Evolutionary conservation across 2,329 filamentous ascomycete genomes (phyloP), one percentile per base, ranked within the genome.

Genomic region (Microcyclospora pomicola): DNA sequence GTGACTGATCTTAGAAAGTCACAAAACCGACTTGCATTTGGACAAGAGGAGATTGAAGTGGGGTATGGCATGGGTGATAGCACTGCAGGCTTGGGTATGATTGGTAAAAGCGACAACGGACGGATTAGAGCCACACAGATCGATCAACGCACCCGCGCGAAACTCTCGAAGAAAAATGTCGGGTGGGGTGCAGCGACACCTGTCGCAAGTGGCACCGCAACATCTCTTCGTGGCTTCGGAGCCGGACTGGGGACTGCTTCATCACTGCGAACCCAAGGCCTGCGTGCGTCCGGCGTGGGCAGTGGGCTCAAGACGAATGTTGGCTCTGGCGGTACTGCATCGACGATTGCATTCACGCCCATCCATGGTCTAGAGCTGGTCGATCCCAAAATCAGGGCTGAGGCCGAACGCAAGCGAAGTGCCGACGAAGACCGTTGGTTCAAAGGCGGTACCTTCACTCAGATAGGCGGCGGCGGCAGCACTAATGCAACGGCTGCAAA

Each of bases 1-100:
- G 93, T 95, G 85, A 98, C 91, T 0, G 91, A 98, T 39, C 68
- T 98, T 24, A 79, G 87, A 47, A 95, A 96, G 60, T 86, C 86
- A 4, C 91, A 96, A 62, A 98, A 98, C 64, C 76, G 91, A 38
- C 80, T 98, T 74, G 85, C 80, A 0, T 98, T 98, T 54, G 87
- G 87, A 41, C 91, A 93, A 58, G 88, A 96, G 60, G 91, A 98
- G 62, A 80, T 77, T 51, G 91, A 98, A 61, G 79, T 91, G 1
- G 88, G 87, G 27, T 96, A 92, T 58, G 88, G 86, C 28, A 77
- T 76, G 1, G 84, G 86, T 36, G 86, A 94, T 49, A 75, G 75
- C 39, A 93, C 87, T 0, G 78, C 80, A 42, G 91, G 91, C 19
- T 67, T 98, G 59, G 91, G 91, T 39, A 96, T 96, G 91, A 87